A percentile compares a stretch with the other conserved stretches of the same genome.
Evolutionary conservation across 331 rosid genomes (phyloP).

Genomic region (Acacia pycnantha): DNA sequence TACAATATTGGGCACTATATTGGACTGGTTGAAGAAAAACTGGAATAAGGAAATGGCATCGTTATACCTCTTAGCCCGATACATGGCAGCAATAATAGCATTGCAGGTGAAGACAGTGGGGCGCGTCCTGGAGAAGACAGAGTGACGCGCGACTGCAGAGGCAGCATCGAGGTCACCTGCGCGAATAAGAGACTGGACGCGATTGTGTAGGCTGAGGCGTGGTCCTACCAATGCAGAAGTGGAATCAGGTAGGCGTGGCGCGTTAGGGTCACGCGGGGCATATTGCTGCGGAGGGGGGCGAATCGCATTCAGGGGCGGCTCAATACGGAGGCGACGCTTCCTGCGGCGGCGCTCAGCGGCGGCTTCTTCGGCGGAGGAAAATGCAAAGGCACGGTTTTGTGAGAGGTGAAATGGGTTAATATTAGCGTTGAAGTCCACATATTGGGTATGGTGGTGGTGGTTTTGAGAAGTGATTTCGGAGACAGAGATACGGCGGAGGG

Average conservation of each 20-base stretch:
- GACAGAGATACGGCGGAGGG: conserved; percentile 48
- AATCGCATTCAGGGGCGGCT: conserved; percentile 86
- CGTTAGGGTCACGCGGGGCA: conserved; percentile 76
- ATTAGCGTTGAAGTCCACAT: neutral
- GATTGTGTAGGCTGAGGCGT: conserved; percentile 85
- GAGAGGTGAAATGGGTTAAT: conserved; percentile 9
- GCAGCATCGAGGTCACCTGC: conserved; percentile 94
- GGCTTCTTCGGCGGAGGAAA: conserved; percentile 95
- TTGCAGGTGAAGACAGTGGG: conserved; percentile 97
- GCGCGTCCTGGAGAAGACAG: conserved; percentile 77
- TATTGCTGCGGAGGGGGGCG: conserved; percentile 59
- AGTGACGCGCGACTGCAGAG: conserved; percentile 70
- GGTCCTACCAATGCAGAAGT: conserved; percentile 85
- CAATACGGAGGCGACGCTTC: conserved; percentile 90
- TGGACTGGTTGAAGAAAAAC: conserved; percentile 81
- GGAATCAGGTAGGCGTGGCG: conserved; percentile 87
- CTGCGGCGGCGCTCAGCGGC: conserved; percentile 92
- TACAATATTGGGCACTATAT: conserved; percentile 83
- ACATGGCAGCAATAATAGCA: conserved; percentile 94
- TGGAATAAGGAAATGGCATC: conserved; percentile 86
- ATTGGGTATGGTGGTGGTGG: conserved; percentile 26
- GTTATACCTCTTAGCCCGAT: conserved; percentile 72
- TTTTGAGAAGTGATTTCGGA: conserved; percentile 15
- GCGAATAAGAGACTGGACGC: conserved; percentile 92
- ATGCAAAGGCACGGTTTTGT: conserved; percentile 61